A percentile compares a stretch with the other conserved stretches of the same genome.
These are phyloP conservation scores for Calonectria fujianensis DNA, from an alignment of 2,329 filamentous ascomycete genomes.

Conservation along the genomic window DNA sequence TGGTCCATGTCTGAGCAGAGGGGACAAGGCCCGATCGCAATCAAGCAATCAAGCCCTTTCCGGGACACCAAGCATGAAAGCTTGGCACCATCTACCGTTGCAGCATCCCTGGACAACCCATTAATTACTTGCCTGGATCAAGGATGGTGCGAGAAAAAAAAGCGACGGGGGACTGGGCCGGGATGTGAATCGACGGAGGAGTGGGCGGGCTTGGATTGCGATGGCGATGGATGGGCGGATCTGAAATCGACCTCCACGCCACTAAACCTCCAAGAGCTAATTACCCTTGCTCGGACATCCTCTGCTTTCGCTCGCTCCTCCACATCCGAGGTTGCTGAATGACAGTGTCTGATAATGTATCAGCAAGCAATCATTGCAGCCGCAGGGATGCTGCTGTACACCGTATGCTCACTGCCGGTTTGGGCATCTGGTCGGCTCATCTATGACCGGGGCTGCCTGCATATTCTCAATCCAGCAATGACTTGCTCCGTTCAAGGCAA, in stretches of 20 bases:
- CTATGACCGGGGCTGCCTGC: background rate
- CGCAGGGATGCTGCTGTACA: constrained; percentile 22
- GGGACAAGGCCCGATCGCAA: constrained; percentile 20
- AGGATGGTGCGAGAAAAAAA: constrained; percentile 32
- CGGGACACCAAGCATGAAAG: constrained; percentile 26
- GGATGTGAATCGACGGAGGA: constrained; percentile 50
- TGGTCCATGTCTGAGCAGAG: constrained; percentile 14
- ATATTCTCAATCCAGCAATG: constrained; percentile 7
- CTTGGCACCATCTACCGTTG: constrained; percentile 31
- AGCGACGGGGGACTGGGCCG: constrained; percentile 33
- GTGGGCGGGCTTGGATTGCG: constrained; percentile 39
- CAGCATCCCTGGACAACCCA: constrained; percentile 17
- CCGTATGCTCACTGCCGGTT: background rate
- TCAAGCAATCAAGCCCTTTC: constrained; percentile 22
- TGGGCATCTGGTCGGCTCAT: background rate
- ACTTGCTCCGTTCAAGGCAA: constrained; percentile 15
- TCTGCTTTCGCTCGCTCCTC: constrained; percentile 33
- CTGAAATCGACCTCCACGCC: constrained; percentile 53
- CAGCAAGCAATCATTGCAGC: constrained; percentile 18
- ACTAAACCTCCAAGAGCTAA: constrained; percentile 37
- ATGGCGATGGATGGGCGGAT: constrained; percentile 48
- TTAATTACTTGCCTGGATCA: constrained; percentile 32
- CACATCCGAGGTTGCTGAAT: constrained; percentile 27
- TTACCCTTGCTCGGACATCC: constrained; percentile 41
- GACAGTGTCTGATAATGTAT: constrained; percentile 23